Base-by-base conservation (phyloP, 129 eudicot species). In the Pittosporum tobira region DNA sequence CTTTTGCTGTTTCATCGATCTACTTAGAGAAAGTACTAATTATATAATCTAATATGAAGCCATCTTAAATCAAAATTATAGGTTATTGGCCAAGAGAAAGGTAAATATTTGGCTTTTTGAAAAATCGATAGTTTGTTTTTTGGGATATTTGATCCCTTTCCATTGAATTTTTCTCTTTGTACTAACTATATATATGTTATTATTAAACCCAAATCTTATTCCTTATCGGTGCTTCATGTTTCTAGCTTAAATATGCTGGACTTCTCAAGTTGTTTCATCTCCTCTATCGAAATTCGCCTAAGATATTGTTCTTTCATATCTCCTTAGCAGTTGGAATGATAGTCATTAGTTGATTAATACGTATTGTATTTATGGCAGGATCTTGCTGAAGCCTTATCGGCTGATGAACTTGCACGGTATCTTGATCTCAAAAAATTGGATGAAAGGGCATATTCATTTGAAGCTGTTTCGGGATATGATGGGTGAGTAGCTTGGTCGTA, bases 381-480 rank as follows among this genome's bases (percentile, higher is more conserved):
- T 72, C 95, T 80, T 53, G 74, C 83, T 54, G 87, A 83, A 64
- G 84, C 97, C 61, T 88, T 80, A 34, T 59, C 95, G 51, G 77
- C 84, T 21, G 95, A 90, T 63, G 98, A 86, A 81, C 82, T 86
- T 68, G 87, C 89, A 54, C 87, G 67, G 57, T 90, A 83, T 74
- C 67, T 90, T 59, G 98, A 90, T 64, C 94, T 90, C 2, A 90
- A 90, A 63, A 90, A 86, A 56, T 69, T 90, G 82, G 95, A 86
- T 44, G 98, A 90, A 70, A 71, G 94, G 74, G 89, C 77, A 64
- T 90, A 86, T 57, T 72, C 93, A 36, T 90, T 77, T 74, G 94
- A 82, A 81, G 98, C 79, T 64, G 94, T 90, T 78, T 90, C 98
- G 44, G 94, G 84, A 13, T 77, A 72, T 67, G 95, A 90, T 51